Conservation (phyloP, 2,329 filamentous ascomycete genomes). For the Pochonia chlamydosporia region DNA sequence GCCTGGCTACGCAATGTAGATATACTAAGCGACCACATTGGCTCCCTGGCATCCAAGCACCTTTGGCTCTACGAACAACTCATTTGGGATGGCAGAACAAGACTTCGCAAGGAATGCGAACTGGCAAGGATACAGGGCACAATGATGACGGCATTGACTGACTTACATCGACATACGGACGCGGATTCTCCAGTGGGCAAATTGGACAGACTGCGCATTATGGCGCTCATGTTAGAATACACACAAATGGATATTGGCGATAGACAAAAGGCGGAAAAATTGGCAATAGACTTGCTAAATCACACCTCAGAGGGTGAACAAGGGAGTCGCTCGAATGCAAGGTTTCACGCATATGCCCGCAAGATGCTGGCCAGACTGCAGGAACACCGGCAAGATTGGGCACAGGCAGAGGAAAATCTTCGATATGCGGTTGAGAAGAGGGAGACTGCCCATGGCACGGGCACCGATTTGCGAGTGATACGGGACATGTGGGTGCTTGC, state of each 20-base stretch:
- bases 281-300: constrained; percentile 22
- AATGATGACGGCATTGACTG: constrained; percentile 25
- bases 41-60: constrained; percentile 20
- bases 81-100: constrained; percentile 32
- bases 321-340: constrained; percentile 20
- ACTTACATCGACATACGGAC: constrained; percentile 14
- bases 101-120: constrained; percentile 25
- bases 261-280: constrained; percentile 22
- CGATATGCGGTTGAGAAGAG: constrained; percentile 26
- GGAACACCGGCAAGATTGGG: constrained; percentile 25
- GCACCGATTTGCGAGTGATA: constrained; percentile 28
- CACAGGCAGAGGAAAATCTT: constrained; percentile 26
- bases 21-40: constrained; percentile 24
- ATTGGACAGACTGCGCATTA: constrained; percentile 22
- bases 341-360: constrained; percentile 32
- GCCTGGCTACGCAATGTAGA: constrained; percentile 32
- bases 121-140: constrained; percentile 19
- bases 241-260: constrained; percentile 32
- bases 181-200: constrained; percentile 9
- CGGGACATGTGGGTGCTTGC: constrained; percentile 34
- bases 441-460: constrained; percentile 28
- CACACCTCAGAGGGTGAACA: constrained; percentile 17
- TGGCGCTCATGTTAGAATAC: constrained; percentile 29
- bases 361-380: constrained; percentile 32
- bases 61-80: constrained; percentile 33